Base-by-base conservation (phyloP, 192 early-diverging fungal species). In the Diversispora epigaea region DNA sequence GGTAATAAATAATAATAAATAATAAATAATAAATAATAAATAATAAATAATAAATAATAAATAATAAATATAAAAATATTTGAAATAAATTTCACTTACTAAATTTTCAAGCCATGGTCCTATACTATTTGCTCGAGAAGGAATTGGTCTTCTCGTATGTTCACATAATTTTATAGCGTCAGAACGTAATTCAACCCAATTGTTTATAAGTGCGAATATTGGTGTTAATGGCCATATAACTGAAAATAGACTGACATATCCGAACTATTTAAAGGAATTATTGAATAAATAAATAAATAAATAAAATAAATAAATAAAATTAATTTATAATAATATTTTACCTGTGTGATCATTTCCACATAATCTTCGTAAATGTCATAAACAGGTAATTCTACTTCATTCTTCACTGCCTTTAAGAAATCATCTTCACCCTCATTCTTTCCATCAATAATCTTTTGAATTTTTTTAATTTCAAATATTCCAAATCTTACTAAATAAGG, bases 121-220 rank as follows among this genome's bases (percentile, higher is more conserved):
- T 70, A 93, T 92, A 49, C 88, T 85, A 71, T 93, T 91, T 43
- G 89, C 86, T 14, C 92, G 81, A 32, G 85, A 76, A 9, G 93
- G 91, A 63, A 88, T 85, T 0, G 93, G 92, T 14, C 93, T 86
- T 68, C 91, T 85, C 6, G 88, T 86, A 57, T 90, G 86, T 49
- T 85, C 89, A 76, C 91, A 91, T 69, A 98, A 89, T 80, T 98
- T 98, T 79, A 94, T 88, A 0, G 95, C 95, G 79, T 98, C 95
- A 8, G 90, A 86, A 60, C 96, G 86, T 64, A 98, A 79, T 85
- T 98, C 95, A 44, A 96, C 73, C 87, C 90, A 94, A 82, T 98
- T 97, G 81, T 97, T 97, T 43, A 97, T 47, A 47, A 95, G 82
- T 44, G 91, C 92, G 17, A 88, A 89, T 52, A 97, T 75, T 6